Evolutionary conservation across 176 grass and related monocot species (phyloP), one percentile per base, ranked within the genome.

Genomic region (Chloris gayana): DNA sequence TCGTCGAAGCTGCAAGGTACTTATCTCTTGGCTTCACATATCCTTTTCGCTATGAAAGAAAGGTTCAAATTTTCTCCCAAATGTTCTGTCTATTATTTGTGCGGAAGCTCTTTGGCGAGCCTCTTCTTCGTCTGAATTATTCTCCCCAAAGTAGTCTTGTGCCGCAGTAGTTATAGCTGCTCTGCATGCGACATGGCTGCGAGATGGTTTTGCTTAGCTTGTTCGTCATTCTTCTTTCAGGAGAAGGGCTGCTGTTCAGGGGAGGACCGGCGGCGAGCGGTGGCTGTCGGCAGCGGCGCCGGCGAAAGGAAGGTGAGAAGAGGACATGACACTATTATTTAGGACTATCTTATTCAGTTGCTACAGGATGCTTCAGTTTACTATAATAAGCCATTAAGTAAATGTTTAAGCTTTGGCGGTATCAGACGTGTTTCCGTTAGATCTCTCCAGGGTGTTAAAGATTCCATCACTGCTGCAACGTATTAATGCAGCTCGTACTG

Each of bases 241-340:
- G 51, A 88, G 81, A 30, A 73, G n/a, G 15, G 41, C 6, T 6
- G 31, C 46, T 0, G 31, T 22, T 0, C 2, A 11, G 58, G 80
- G 1, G 45, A 42, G 3, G 68, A 8, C 15, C 24, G 26, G 65
- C 64, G 54, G 21, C 34, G 21, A 26, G 15, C 82, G 87, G 82
- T 65, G 64, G 82, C 44, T 89, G 57, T 71, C 82, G 19, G n/a
- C 82, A 21, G 12, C 61, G 33, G 45, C 31, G 0, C 53, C 22
- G 71, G 53, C 72, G 13, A 64, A 35, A 60, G 76, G 87, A 22
- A 89, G 87, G 87, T 89, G 63, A 42, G 72, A 69, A 34, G 64
- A 29, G 12, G 15, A 37, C 33, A 29, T 31, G 6, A 9, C n/a
- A 14, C 60, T 62, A 3, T 21, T 22, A 11, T 7, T 18, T 11